Evolutionary conservation across 169 alveolate genomes (phyloP).

Genomic region (Plasmodium ovale): DNA sequence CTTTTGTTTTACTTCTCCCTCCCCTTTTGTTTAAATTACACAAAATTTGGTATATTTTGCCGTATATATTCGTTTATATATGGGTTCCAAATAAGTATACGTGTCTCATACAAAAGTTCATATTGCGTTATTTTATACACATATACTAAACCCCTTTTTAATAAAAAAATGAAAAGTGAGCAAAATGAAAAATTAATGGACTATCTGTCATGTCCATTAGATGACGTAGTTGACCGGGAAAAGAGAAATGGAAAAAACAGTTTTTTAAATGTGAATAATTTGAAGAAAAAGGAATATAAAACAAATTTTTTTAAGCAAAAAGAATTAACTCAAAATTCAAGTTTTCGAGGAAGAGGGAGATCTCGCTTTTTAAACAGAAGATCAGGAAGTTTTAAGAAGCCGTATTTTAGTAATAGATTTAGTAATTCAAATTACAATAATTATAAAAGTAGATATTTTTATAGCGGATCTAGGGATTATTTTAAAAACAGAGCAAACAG

Average conservation of each 20-base stretch:
- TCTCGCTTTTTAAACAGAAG: constrained; percentile 37
- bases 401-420: constrained; percentile 48
- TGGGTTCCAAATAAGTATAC: neutral
- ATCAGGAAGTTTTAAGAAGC: constrained; percentile 68
- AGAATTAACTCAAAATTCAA: constrained; percentile 50
- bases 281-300: constrained; percentile 40
- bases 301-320: constrained; percentile 27
- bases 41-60: neutral
- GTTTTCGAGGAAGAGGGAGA: constrained; percentile 54
- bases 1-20: neutral
- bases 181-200: constrained; percentile 73
- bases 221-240: constrained; percentile 68
- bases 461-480: constrained; percentile 27
- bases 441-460: constrained; percentile 20
- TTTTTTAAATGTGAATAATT: constrained; percentile 17
- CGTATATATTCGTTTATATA: neutral
- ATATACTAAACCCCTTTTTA: no score
- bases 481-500: constrained; percentile 21
- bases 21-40: neutral
- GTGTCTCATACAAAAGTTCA: neutral
- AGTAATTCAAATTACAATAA: constrained; percentile 24
- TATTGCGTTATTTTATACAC: neutral
- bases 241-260: constrained; percentile 65
- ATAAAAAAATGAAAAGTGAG: constrained; percentile 60
- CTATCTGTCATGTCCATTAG: constrained; percentile 68